Base-by-base conservation (phyloP, 2,329 filamentous ascomycete species). In the Xylaria digitata region DNA sequence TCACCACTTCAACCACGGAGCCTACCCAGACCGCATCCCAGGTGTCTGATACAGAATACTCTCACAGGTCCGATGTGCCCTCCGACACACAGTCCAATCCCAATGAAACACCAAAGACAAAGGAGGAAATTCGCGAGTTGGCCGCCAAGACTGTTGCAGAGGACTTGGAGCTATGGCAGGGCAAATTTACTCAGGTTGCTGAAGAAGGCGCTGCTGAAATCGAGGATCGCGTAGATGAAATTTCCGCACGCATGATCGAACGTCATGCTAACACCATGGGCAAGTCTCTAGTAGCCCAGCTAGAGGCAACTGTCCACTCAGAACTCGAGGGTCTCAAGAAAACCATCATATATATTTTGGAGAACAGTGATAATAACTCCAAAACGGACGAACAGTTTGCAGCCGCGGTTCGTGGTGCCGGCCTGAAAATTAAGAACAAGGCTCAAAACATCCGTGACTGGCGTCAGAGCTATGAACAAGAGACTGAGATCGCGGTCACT, bases 81-180 rank as follows among this genome's bases (percentile, higher is more conserved):
- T 23, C 65, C 1, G 71, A 77, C 7, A 53, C 74, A 17, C 72
- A 72, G 45, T 52, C 69, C 2, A 70, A 72, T 50, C 60, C 65
- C 56, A 75, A 43, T 55, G 71, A 78, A 70, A 79, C 75, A 54
- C 81, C 71, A 76, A 83, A 57, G 78, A 66, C 81, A 40, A 86
- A 87, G 63, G 83, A 85, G 34, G 85, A 89, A 30, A 78, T 82
- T 17, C 85, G 87, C 30, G 86, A 86, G 61, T 85, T 84, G 3
- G 86, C 86, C 2, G 87, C 88, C 50, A 86, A 90, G 74, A 87
- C 87, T 69, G 92, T 98, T 48, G 85, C 89, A 1, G 86, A 90
- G 50, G 96, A 99, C 77, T 85, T 99, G 15, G 86, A 88, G 71
- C 85, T 86, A 63, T 99, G 96, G 95, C 92, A 97, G 79, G 88